Evolutionary conservation across 805 yeast species (phyloP).

Genomic region (Wickerhamiella allomyrinae): DNA sequence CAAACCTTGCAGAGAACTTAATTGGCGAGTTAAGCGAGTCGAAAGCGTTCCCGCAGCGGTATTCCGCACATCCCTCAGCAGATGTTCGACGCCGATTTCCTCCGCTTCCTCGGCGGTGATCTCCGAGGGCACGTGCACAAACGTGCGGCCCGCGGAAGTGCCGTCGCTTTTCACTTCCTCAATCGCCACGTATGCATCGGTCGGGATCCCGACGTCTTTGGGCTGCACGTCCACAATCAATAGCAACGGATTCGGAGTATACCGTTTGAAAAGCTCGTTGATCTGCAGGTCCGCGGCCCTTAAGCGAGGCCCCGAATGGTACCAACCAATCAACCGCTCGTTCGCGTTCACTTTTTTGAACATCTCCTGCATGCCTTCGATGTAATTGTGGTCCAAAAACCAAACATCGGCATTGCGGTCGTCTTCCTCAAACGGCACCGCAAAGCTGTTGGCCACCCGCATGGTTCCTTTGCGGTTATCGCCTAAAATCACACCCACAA

Average conservation of each 20-base stretch:
- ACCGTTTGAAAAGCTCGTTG: constrained; percentile 76
- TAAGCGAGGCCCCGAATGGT: constrained; percentile 92
- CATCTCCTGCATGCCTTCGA: constrained; percentile 95
- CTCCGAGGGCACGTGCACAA: constrained; percentile 79
- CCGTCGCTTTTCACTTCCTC: constrained; percentile 97
- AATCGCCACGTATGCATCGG: constrained; percentile 84
- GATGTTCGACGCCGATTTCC: constrained; percentile 96
- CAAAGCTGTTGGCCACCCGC: constrained; percentile 82
- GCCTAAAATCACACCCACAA: constrained; percentile 88
- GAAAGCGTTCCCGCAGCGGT: constrained; percentile 92
- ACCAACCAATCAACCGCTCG: constrained; percentile 97
- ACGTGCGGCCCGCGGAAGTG: constrained; percentile 79
- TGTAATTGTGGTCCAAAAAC: constrained; percentile 93
- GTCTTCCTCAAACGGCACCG: constrained; percentile 96
- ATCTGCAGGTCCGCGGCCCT: constrained; percentile 78
- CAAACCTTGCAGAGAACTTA: constrained; percentile 75
- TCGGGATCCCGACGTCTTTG: constrained; percentile 75
- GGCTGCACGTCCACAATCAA: constrained; percentile 88
- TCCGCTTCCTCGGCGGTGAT: constrained; percentile 98
- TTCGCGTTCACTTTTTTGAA: constrained; percentile 94
- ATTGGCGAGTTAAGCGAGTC: constrained; percentile 73
- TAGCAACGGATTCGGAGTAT: constrained; percentile 66
- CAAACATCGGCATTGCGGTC: constrained; percentile 82
- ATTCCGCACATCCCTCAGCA: constrained; percentile 85
- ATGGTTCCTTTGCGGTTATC: constrained; percentile 40